Evolutionary conservation across 805 yeast genomes (phyloP).

Genomic region (Ogataea corticis): DNA sequence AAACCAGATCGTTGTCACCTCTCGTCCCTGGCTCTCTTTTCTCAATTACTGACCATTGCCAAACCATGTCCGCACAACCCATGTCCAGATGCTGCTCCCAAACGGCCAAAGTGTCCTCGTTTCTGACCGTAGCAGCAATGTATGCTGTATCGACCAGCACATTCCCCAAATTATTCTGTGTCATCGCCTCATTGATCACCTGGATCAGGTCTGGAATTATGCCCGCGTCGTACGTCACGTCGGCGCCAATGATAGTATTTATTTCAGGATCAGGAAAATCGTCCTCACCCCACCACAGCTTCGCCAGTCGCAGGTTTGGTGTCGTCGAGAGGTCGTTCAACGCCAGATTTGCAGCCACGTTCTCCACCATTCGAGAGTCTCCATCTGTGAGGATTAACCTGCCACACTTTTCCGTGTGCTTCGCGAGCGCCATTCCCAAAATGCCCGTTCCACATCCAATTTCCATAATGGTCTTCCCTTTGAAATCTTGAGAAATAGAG

Average conservation of each 20-base stretch:
- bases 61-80: slow-evolving; percentile 25
- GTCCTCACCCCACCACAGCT: slow-evolving; percentile 63
- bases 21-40: slow-evolving; percentile 1
- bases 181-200: slow-evolving; percentile 44
- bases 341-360: slow-evolving; percentile 43
- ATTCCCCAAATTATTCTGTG: slow-evolving; percentile 13
- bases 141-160: slow-evolving; percentile 26
- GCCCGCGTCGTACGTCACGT: slow-evolving; percentile 78
- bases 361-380: slow-evolving; percentile 53
- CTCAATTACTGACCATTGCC: slow-evolving; percentile 28
- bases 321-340: slow-evolving; percentile 39
- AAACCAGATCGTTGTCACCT: slow-evolving; percentile 12
- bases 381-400: slow-evolving; percentile 65
- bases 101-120: slow-evolving; percentile 45
- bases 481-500: slow-evolving; percentile 12
- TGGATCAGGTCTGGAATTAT: slow-evolving; percentile 55
- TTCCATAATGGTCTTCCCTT: slow-evolving; percentile 52
- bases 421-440: slow-evolving; percentile 52
- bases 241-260: slow-evolving; percentile 75
- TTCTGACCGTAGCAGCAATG: slow-evolving; percentile 78
- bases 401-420: slow-evolving; percentile 19
- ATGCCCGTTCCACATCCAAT: slow-evolving; percentile 92
- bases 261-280: slow-evolving; percentile 37
- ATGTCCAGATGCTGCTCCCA: slow-evolving; percentile 42
- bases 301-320: slow-evolving; percentile 32